Conservation (phyloP, 805 yeast species). For the Komagataella phaffii region DNA sequence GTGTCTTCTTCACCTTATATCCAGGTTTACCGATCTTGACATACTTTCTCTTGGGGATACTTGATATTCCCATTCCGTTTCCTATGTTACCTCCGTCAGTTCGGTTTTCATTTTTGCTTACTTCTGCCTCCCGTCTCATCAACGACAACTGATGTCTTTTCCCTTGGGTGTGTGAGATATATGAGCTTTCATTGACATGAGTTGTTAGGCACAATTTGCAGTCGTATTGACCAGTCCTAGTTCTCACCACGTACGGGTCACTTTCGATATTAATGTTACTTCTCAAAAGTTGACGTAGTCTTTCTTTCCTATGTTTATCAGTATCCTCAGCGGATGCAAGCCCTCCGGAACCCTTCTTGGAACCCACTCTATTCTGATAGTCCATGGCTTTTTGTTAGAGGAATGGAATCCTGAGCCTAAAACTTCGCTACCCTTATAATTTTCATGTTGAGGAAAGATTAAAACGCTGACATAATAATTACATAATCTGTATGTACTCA, state of each 20-base stretch:
- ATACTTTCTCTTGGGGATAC: conserved; percentile 33
- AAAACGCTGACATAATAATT: not conserved
- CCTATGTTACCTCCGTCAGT: conserved; percentile 1
- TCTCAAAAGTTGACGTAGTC: conserved; percentile 50
- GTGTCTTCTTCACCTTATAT: conserved; percentile 51
- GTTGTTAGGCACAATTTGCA: conserved; percentile 77
- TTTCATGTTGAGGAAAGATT: not conserved
- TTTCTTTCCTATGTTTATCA: conserved; percentile 52
- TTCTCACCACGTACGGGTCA: conserved; percentile 78
- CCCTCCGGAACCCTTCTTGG: conserved; percentile 87
- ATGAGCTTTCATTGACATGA: conserved; percentile 70
- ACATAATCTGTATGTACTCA: not conserved
- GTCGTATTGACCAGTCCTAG: conserved; percentile 74
- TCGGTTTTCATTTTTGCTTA: conserved; percentile 12
- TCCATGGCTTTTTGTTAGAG: conserved; percentile 39
- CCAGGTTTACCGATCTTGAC: conserved; percentile 63
- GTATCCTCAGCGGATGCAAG: conserved; percentile 63
- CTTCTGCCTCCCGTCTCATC: conserved; percentile 39
- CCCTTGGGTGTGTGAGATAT: conserved; percentile 75
- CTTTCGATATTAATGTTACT: conserved; percentile 36
- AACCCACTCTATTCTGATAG: conserved; percentile 79
- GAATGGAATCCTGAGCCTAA: not conserved
- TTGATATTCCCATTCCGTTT: conserved; percentile 13
- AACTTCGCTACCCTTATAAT: too few species aligned
- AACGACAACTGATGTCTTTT: conserved; percentile 68